A percentile compares a stretch with the other conserved stretches of the same genome.
These are phyloP conservation scores for Orbilia oligospora DNA, from an alignment of 2,329 filamentous ascomycete species.

Conservation along the genomic window DNA sequence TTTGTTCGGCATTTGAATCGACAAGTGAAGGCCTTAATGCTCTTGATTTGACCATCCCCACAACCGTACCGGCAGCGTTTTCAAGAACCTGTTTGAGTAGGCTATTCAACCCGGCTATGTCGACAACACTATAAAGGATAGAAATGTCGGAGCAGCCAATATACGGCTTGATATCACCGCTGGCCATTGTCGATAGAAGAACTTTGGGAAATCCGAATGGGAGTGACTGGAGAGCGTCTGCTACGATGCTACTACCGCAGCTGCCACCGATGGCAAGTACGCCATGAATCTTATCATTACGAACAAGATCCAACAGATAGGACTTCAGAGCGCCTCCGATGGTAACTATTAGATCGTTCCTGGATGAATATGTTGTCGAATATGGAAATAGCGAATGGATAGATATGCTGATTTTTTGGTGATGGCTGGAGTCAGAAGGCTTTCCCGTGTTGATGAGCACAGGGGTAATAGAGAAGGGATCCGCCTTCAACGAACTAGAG, in stretches of 20 bases:
- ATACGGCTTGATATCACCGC: conserved; percentile 76
- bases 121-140: conserved; percentile 80
- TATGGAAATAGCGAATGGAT: conserved; percentile 33
- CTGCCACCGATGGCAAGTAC: conserved; percentile 76
- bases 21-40: not conserved
- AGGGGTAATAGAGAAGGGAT: not conserved
- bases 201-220: conserved; percentile 79
- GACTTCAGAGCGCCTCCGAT: conserved; percentile 27
- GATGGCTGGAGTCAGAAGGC: not conserved
- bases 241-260: conserved; percentile 74
- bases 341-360: conserved; percentile 33
- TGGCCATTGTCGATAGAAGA: conserved; percentile 79
- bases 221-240: conserved; percentile 74
- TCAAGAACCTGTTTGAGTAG: conserved; percentile 73
- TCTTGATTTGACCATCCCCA: conserved; percentile 69
- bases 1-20: conserved; percentile 66
- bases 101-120: conserved; percentile 77
- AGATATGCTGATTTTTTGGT: conserved; percentile 22
- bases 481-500: not conserved
- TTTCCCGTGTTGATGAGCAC: conserved; percentile 43
- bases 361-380: conserved; percentile 2
- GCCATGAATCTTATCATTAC: conserved; percentile 69
- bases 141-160: conserved; percentile 78
- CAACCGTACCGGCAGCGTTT: conserved; percentile 76
- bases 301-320: conserved; percentile 26